These are phyloP conservation scores for Dimargaris verticillata DNA, from an alignment of 192 early-diverging fungal genomes.

Conservation along the genomic window DNA sequence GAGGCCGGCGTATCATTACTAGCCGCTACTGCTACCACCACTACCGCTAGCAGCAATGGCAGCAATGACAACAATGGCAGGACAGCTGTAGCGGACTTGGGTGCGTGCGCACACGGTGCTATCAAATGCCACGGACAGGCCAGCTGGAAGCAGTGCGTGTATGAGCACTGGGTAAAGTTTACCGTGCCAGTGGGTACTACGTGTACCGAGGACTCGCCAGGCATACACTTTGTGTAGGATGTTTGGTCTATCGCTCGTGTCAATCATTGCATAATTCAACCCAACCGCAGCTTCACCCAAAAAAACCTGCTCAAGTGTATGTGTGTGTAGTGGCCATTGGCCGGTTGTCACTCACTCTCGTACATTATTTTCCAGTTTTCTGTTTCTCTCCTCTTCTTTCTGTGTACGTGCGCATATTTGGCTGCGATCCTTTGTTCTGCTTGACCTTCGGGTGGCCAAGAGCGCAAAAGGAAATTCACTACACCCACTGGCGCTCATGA, in stretches of 20 bases:
- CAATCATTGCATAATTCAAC: not conserved
- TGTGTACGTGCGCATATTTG: too few species aligned
- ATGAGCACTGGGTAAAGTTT: not conserved
- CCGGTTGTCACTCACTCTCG: constrained; percentile 4
- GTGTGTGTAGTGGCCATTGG: not conserved
- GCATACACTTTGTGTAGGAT: not conserved
- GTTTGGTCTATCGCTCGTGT: not conserved
- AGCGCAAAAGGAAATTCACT: too few species aligned
- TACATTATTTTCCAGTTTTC: constrained; percentile 1
- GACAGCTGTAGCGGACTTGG: too few species aligned
- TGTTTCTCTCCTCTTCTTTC: constrained; percentile 5
- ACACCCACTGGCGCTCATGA: too few species aligned
- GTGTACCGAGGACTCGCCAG: not conserved
- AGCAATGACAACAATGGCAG: too few species aligned
- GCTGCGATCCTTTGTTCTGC: too few species aligned
- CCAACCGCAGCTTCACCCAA: not conserved
- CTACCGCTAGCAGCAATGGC: too few species aligned
- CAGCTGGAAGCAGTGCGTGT: not conserved
- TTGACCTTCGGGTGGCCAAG: too few species aligned
- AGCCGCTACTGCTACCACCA: too few species aligned
- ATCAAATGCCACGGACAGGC: too few species aligned
- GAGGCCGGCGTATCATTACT: too few species aligned
- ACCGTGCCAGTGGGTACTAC: not conserved
- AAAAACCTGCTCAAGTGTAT: not conserved
- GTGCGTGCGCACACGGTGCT: too few species aligned